A percentile compares a stretch with the other conserved stretches of the same genome.
phyloP scores from a whole-genome alignment of 2,329 filamentous ascomycete genomes.

The Aureobasidium sp. region DNA sequence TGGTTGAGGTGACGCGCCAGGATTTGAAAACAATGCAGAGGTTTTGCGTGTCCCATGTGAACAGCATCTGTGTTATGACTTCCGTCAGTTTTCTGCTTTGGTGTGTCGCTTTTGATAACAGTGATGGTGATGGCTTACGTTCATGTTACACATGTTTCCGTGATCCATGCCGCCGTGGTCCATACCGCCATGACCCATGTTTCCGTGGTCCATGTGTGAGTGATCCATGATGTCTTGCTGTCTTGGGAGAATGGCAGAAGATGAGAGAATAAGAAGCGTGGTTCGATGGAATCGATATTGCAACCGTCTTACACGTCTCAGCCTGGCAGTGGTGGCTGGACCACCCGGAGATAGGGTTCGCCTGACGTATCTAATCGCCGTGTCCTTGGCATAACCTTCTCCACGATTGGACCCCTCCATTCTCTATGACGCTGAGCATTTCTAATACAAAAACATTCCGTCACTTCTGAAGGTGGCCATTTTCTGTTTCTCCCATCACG shows the following conservation, averaged over 20 bases:
- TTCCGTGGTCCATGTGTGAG: slow-evolving; percentile 24
- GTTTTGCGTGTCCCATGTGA: slow-evolving; percentile 94
- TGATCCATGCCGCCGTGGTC: slow-evolving; percentile 56
- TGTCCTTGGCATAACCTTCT: background rate
- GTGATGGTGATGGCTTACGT: slow-evolving; percentile 71
- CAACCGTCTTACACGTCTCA: slow-evolving; percentile 8
- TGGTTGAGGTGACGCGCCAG: slow-evolving; percentile 84
- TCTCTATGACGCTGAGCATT: slow-evolving; percentile 1
- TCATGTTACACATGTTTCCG: slow-evolving; percentile 84
- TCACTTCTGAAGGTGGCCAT: background rate
- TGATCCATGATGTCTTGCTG: slow-evolving; percentile 4
- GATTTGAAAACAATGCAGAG: slow-evolving; percentile 96
- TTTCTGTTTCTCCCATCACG: background rate
- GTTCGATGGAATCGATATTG: slow-evolving; percentile 13
- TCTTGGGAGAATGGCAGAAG: too few relatives aligned
- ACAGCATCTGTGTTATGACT: slow-evolving; percentile 78
- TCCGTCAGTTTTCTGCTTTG: background rate
- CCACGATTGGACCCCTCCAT: background rate
- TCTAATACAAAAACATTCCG: background rate
- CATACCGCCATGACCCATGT: slow-evolving; percentile 39
- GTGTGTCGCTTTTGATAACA: too few relatives aligned
- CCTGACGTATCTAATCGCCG: background rate
- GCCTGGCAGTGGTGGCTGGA: too few relatives aligned
- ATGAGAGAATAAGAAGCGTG: background rate
- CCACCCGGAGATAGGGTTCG: background rate